Base-by-base conservation (phyloP, 179 eudicot genomes). In the Silene vulgaris region DNA sequence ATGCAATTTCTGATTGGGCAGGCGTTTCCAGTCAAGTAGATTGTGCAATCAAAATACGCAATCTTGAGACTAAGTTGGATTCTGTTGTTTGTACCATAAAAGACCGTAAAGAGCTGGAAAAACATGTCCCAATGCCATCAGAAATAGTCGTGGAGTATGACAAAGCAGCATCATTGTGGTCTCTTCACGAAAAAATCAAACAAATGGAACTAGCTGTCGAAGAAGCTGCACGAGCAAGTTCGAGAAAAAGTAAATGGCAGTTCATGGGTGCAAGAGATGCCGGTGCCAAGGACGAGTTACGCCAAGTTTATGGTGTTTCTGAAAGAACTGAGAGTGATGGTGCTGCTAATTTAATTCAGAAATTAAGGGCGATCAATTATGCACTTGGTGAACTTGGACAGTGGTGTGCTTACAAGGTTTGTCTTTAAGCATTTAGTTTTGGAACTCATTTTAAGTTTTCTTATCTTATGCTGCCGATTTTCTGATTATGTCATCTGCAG, bases 191-290 rank as follows among this genome's bases (percentile, higher is more conserved):
- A 81, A 91, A 89, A 82, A 90, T 95, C 76, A 95, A 92, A 81
- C 93, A 89, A 83, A 92, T 95, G 96, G 97, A 92, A 81, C 54
- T 77, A 50, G 85, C 89, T 21, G 97, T 92, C 69, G 99, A 95
- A 87, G 90, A 88, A 82, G 97, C 99, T 75, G 97, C 99, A 59
- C 88, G 84, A 63, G 89, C 96, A 79, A 95, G 97, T 82, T 87
- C 90, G 45, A 88, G 93, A 83, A 92, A 85, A 86, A 92, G 92
- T 84, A 95, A 95, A 80, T 95, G 99, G 97, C 99, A 95, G 80
- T 95, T 95, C 82, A 95, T 95, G 99, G 99, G 99, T 80, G 99
- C 99, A 26, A 88, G 99, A 80, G 99, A 95, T 88, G 99, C 99
- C 66, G 99, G 99, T 78, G 89, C 91, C 62, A 95, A 89, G 87